Conservation (phyloP, 345 rosid genomes). For the Salix arbutifolia region DNA sequence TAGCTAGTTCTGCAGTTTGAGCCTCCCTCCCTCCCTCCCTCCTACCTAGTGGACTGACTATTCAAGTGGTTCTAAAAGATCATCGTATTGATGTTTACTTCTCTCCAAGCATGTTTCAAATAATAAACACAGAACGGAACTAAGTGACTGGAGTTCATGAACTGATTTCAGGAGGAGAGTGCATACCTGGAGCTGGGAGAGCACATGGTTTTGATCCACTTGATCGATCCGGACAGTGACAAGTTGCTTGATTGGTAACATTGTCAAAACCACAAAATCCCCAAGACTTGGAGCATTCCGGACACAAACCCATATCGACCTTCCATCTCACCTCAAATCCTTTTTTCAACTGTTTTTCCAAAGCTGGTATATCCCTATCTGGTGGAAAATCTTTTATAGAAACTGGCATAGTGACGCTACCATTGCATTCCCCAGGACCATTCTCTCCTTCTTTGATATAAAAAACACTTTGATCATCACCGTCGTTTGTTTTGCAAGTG, state of each 20-base stretch:
- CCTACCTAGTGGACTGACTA: background rate
- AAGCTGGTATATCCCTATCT: background rate
- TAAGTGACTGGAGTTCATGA: background rate
- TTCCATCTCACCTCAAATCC: constrained; percentile 22
- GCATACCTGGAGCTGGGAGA: background rate
- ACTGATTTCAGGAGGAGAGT: background rate
- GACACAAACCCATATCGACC: background rate
- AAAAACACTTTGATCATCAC: background rate
- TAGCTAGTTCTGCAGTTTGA: background rate
- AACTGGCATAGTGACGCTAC: constrained; percentile 19
- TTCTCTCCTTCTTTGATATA: background rate
- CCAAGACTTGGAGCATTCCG: background rate
- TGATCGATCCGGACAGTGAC: constrained; percentile 2
- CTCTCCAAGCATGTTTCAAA: background rate
- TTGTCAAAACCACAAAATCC: constrained; percentile 18
- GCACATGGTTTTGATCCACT: background rate
- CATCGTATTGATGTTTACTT: too few species aligned
- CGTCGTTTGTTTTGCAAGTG: background rate
- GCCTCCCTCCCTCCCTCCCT: too few species aligned
- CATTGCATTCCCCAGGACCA: background rate
- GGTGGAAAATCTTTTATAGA: background rate
- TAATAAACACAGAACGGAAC: background rate
- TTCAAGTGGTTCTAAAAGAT: background rate
- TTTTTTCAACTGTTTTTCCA: background rate
- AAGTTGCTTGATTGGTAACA: background rate